Evolutionary conservation across 345 rosid species (phyloP), one percentile per base, ranked within the genome.

Genomic region (Atalantia buxifolia): DNA sequence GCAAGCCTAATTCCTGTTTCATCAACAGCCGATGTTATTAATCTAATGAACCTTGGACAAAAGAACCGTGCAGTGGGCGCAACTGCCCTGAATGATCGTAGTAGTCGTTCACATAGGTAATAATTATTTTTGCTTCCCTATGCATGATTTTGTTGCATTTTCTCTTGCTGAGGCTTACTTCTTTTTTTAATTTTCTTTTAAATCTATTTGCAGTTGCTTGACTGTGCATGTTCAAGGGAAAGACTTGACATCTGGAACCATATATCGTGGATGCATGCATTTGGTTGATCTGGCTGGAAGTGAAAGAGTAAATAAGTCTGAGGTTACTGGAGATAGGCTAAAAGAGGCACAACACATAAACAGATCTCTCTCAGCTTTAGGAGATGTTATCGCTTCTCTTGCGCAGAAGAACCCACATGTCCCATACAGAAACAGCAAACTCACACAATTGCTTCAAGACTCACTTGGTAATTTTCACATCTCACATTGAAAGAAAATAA

Each of bases 81-180:
- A 79, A 96, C 98, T 78, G 98, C 99, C 63, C 69, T 96, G 79
- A 96, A 96, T 90, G 99, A 96, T 61, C 91, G 98, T 14, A 96
- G 99, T 81, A 96, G 99, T 81, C 98, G 99, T 73, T 96, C 99
- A 78, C 99, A 96, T 69, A 96, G 99, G 99, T 96, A 76, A 78
- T 38, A 10, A 27, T 72, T 62, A 63, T 36, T 40, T 78, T 79
- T 81, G 25, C 76, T 56, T 36, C 53, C 56, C 21, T 19, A 55
- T 30, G 33, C 65, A 35, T 75, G 77, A 66, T 77, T 71, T 16
- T 28, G 36, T 13, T 38, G 30, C 56, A 36, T 42, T 45, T 60
- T 27, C 63, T 33, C 50, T 24, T 62, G 13, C 61, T 53, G n/a
- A 66, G 35, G 59, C 25, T 68, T 65, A 69, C 38, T n/a, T 25